These are phyloP conservation scores for Erucastrum elatum DNA, from an alignment of 345 rosid genomes.

Conservation along the genomic window DNA sequence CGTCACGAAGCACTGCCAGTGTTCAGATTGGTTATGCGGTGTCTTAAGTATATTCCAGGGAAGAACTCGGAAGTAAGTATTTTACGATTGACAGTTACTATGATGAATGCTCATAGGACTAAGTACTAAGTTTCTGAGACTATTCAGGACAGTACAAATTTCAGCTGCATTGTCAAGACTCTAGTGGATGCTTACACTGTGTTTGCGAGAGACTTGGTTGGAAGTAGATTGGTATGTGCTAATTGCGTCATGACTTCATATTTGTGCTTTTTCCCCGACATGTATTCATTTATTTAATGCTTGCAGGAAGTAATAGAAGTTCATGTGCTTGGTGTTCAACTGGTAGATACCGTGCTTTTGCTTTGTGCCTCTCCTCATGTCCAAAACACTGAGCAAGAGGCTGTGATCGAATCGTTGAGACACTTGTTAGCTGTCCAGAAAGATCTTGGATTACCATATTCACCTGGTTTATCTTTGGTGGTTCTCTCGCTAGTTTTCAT, in stretches of 20 bases:
- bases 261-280: background rate
- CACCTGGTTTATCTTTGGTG: slow-evolving; percentile 52
- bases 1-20: slow-evolving; percentile 60
- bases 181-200: slow-evolving; percentile 64
- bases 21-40: slow-evolving; percentile 58
- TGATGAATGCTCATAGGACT: background rate
- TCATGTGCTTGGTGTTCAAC: slow-evolving; percentile 60
- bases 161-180: slow-evolving; percentile 47
- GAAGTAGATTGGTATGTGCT: slow-evolving; percentile 51
- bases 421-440: slow-evolving; percentile 62
- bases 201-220: slow-evolving; percentile 59
- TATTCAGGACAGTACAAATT: slow-evolving; percentile 61
- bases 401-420: slow-evolving; percentile 56
- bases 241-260: slow-evolving; percentile 5
- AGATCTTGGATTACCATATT: slow-evolving; percentile 61
- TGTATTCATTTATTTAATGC: slow-evolving; percentile 21
- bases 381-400: slow-evolving; percentile 45
- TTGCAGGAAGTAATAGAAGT: slow-evolving; percentile 53
- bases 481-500: slow-evolving; percentile 54
- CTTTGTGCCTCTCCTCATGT: slow-evolving; percentile 44
- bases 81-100: background rate
- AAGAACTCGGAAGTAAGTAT: slow-evolving; percentile 54
- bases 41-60: slow-evolving; percentile 53
- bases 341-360: slow-evolving; percentile 57
- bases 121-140: slow-evolving; percentile 26